A percentile compares a stretch with the other conserved stretches of the same genome.
These are phyloP conservation scores for Candida ortonii DNA, from an alignment of 805 yeast genomes.

Conservation along the genomic window DNA sequence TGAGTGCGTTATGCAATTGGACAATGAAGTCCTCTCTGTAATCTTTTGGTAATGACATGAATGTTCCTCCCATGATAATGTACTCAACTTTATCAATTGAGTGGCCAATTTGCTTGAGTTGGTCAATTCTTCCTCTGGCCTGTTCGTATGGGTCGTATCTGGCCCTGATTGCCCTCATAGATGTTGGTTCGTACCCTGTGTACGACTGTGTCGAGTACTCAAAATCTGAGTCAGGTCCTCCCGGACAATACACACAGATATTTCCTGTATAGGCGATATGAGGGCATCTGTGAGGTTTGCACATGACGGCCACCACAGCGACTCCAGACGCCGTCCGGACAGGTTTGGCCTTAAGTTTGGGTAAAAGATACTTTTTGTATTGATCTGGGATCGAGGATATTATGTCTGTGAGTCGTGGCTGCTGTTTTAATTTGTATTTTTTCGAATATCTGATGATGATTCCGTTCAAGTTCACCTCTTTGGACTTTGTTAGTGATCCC, in stretches of 20 bases:
- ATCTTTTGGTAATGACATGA: conserved; percentile 88
- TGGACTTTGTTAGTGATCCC: conserved; percentile 66
- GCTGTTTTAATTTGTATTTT: conserved; percentile 85
- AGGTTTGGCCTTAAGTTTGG: conserved; percentile 96
- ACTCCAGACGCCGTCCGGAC: conserved; percentile 98
- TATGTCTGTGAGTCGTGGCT: conserved; percentile 92
- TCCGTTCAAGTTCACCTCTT: conserved; percentile 87
- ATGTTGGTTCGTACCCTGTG: conserved; percentile 98
- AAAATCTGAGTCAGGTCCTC: conserved; percentile 98
- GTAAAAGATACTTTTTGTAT: conserved; percentile 84
- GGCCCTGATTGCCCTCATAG: conserved; percentile 99
- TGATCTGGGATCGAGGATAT: conserved; percentile 95
- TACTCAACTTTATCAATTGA: conserved; percentile 97
- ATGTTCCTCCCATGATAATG: conserved; percentile 98
- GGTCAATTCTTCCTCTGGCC: conserved; percentile 96
- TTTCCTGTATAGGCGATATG: conserved; percentile 98
- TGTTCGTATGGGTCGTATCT: conserved; percentile 98
- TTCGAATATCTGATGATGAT: conserved; percentile 81
- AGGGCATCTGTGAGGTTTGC: conserved; percentile 98
- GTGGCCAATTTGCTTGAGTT: conserved; percentile 91
- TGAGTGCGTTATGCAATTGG: conserved; percentile 88
- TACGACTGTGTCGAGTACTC: conserved; percentile 98
- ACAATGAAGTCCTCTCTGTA: conserved; percentile 89
- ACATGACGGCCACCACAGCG: conserved; percentile 99
- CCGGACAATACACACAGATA: conserved; percentile 98